phyloP scores from a whole-genome alignment of 1,284 basidiomycete species.

The Taiwanofungus camphoratus region DNA sequence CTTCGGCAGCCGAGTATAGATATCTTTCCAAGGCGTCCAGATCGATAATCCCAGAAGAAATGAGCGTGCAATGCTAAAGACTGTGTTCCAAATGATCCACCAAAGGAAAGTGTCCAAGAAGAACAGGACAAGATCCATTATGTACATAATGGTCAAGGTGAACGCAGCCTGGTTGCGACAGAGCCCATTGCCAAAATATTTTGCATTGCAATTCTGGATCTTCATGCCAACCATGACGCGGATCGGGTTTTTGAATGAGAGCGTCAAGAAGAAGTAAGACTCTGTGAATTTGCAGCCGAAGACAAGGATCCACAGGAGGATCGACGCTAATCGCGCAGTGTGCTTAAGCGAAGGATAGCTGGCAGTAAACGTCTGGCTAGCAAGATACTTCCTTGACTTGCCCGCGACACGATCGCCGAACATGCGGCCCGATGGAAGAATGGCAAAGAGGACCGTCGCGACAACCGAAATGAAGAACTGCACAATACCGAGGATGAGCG shows the following conservation, averaged over 20 bases:
- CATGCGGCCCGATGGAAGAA: constrained; percentile 89
- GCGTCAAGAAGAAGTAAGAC: constrained; percentile 93
- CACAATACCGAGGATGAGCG: constrained; percentile 85
- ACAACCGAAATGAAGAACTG: constrained; percentile 87
- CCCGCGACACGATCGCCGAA: constrained; percentile 93
- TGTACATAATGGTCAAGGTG: constrained; percentile 91
- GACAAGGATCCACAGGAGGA: constrained; percentile 81
- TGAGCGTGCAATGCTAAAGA: constrained; percentile 86
- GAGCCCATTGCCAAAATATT: constrained; percentile 73
- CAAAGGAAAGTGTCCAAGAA: constrained; percentile 98
- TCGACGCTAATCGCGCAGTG: constrained; percentile 64
- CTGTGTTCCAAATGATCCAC: constrained; percentile 97
- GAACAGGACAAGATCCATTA: constrained; percentile 93
- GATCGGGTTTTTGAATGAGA: constrained; percentile 89
- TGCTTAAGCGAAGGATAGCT: constrained; percentile 73
- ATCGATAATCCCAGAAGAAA: constrained; percentile 89
- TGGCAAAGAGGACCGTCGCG: constrained; percentile 77
- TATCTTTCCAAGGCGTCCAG: constrained; percentile 97
- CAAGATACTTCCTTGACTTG: constrained; percentile 91
- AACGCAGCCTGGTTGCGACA: constrained; percentile 90
- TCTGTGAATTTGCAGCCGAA: constrained; percentile 94
- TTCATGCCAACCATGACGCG: constrained; percentile 91
- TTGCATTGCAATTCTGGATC: constrained; percentile 82
- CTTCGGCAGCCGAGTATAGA: constrained; percentile 89
- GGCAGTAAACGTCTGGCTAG: constrained; percentile 93